Conservation (phyloP, 371 early-diverging fungal species). For the Catenaria anguillulae region DNA sequence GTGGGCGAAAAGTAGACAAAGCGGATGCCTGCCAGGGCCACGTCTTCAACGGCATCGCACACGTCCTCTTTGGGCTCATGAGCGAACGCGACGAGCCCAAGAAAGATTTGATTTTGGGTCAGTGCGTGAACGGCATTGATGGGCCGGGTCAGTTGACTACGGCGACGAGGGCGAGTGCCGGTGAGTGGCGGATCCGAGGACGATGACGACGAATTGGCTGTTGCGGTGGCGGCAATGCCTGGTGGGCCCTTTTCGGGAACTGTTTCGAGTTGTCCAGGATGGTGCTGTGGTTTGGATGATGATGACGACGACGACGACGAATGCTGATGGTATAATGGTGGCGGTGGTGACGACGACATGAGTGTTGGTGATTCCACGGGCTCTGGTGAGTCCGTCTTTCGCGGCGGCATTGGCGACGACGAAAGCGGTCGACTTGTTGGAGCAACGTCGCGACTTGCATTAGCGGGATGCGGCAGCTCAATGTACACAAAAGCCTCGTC, state of each 20-base stretch:
- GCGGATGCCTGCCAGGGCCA: slow-evolving; percentile 87
- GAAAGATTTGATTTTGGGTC: slow-evolving; percentile 61
- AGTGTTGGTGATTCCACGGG: too few species aligned
- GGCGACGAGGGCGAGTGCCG: neutral
- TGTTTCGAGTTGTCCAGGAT: too few species aligned
- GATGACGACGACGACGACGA: too few species aligned
- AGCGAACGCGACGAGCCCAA: slow-evolving; percentile 71
- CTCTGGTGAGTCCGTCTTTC: too few species aligned
- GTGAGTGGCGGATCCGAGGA: neutral
- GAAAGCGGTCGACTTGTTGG: neutral
- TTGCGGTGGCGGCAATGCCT: too few species aligned
- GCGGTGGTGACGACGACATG: too few species aligned
- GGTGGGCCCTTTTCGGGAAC: too few species aligned
- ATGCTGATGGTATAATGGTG: too few species aligned
- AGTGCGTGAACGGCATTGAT: neutral
- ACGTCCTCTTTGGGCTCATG: slow-evolving; percentile 89
- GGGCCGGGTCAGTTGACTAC: neutral
- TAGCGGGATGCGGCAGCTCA: neutral
- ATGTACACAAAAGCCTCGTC: slow-evolving; percentile 5
- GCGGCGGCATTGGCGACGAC: neutral
- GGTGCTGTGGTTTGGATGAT: too few species aligned
- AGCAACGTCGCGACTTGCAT: neutral
- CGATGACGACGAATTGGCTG: neutral
- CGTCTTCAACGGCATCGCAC: slow-evolving; percentile 89
- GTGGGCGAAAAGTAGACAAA: slow-evolving; percentile 91